Evolutionary conservation across 768 basidiomycete genomes (phyloP).

Genomic region (Cyclocybe aegerita): DNA sequence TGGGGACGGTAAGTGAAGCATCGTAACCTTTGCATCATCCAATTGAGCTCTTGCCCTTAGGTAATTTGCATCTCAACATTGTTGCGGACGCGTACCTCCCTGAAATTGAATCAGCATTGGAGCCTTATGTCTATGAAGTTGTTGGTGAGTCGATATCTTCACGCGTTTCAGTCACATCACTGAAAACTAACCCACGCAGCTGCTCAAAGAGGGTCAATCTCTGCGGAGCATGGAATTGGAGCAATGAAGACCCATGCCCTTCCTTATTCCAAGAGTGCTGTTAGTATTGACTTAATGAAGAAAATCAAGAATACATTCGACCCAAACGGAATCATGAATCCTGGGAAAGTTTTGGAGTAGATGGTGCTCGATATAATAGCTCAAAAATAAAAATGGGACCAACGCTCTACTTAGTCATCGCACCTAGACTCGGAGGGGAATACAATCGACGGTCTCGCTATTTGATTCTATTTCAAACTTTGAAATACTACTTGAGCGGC

Average conservation of each 20-base stretch:
- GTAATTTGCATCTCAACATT: slow-evolving; percentile 93
- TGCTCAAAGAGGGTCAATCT: slow-evolving; percentile 84
- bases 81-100: slow-evolving; percentile 79
- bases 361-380: not conserved
- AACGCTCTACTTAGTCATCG: no score
- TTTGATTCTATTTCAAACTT: no score
- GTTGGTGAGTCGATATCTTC: slow-evolving; percentile 55
- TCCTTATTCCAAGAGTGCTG: slow-evolving; percentile 78
- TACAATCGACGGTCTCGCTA: no score
- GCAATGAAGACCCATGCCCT: slow-evolving; percentile 91
- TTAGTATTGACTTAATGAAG: slow-evolving; percentile 87
- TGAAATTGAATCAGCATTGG: slow-evolving; percentile 84
- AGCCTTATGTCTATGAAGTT: slow-evolving; percentile 94
- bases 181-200: slow-evolving; percentile 37
- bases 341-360: slow-evolving; percentile 72
- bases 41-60: slow-evolving; percentile 34
- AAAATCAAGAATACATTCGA: slow-evolving; percentile 89
- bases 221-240: slow-evolving; percentile 97
- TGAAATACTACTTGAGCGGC: no score
- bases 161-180: not conserved
- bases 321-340: slow-evolving; percentile 90
- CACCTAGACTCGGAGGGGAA: no score
- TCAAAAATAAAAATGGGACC: no score
- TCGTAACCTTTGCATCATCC: not conserved
- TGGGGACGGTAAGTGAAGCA: slow-evolving; percentile 77